Evolutionary conservation across 1,284 basidiomycete genomes (phyloP), one percentile per base, ranked within the genome.

Genomic region (Marasmius tenuissimus): DNA sequence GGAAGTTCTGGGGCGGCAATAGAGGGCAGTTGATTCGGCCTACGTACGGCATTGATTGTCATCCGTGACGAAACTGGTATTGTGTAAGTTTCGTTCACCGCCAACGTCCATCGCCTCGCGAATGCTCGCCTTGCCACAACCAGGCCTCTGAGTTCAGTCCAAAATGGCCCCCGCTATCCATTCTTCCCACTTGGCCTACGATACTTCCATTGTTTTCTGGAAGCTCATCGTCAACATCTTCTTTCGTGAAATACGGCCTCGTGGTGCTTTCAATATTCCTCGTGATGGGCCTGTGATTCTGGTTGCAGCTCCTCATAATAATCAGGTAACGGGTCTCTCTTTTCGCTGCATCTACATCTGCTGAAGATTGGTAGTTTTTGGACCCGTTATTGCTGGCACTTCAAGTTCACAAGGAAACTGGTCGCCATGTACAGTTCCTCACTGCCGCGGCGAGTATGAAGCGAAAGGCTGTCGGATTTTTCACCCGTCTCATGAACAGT

Each of bases 201-300:
- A 92, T 69, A 78, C 80, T 51, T 84, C 84, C 18, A 83, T 94
- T 72, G 70, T 89, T 45, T 91, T 93, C 75, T 93, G 93, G 93
- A 81, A 90, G 62, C 81, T 88, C 22, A 85, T 99, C 64, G 94
- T 93, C 69, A 94, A 94, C 76, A 90, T 99, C 69, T 99, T 99
- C 84, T 99, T 99, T 81, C 84, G 97, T 64, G 97, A 99, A 78
- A 92, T 99, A 69, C 85, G 96, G 65, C 94, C 96, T 2, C 84
- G 97, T 74, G 95, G 97, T 57, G 92, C 96, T 47, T 98, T 93
- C 84, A 93, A 98, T 71, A 95, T 99, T 58, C 97, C 97, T 39
- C 83, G 84, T 63, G 85, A 94, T 65, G 97, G 96, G 0, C 94
- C 97, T 7, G 87, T 98, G 67, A 96, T 99, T 71, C 98, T 99